Evolutionary conservation across 169 alveolate genomes (phyloP), one percentile per base, ranked within the genome.

Genomic region (Eimeria brunetti): DNA sequence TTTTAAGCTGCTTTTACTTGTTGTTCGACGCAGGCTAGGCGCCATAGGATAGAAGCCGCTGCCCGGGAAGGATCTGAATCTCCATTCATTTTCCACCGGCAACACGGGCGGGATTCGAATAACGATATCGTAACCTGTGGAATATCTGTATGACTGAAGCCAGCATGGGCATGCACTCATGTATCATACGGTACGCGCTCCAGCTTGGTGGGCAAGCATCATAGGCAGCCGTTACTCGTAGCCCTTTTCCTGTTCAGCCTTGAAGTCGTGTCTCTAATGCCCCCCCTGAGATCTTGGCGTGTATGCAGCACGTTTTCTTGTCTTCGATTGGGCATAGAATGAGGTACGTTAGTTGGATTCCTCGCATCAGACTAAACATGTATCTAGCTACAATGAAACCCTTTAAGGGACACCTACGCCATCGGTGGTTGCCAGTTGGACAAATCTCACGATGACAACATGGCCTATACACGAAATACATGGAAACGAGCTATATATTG

Each of bases 41-140:
- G 78, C 92, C 92, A 86, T 2, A 86, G 67, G 60, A 58, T 86
- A 2, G 81, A 86, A 62, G 92, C 92, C 24, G 81, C 78, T n/a
- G 92, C 92, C 46, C 44, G 62, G 67, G 38, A 16, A 11, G 92
- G 92, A 18, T 86, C 92, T 44, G 92, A 86, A 4, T 36, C 81
- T 56, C 62, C 92, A 24, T 64, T 41, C 92, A 86, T 86, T 30
- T 78, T 78, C 60, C 88, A 46, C 88, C 64, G 11, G 46, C 5
- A 14, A 11, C 67, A n/a, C 64, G 88, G 46, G 33, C 56, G 51
- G 56, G 14, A 30, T 22, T 20, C 38, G 11, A 69, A 69, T 38
- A 33, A 16, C 14, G 33, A 73, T 6, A 38, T 73, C 33, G 33
- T 18, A 36, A 6, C 18, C 83, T 38, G 41, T 0, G 14, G 49